A percentile compares a stretch with the other conserved stretches of the same genome.
Evolutionary conservation across 805 yeast genomes (phyloP).

Genomic region (Torulaspora indica): DNA sequence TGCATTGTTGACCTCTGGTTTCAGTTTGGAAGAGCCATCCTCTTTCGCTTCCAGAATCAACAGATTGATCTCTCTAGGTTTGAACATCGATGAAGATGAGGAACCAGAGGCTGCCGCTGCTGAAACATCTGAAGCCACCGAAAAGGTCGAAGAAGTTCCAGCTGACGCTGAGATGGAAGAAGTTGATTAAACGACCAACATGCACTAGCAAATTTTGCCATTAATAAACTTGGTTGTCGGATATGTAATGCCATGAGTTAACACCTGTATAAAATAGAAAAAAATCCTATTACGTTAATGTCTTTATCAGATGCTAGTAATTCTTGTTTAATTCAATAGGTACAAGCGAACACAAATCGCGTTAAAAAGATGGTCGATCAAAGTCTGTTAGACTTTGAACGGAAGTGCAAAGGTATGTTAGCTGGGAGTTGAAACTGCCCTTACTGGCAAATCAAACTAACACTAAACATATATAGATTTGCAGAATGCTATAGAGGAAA

Average conservation of each 20-base stretch:
- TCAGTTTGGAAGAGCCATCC: conserved; percentile 97
- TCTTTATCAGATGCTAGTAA: neutral
- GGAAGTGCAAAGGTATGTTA: conserved; percentile 3
- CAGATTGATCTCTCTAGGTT: conserved; percentile 96
- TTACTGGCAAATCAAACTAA: neutral
- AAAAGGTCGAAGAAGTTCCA: conserved; percentile 40
- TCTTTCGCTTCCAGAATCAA: conserved; percentile 96
- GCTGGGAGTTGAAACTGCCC: too few species aligned
- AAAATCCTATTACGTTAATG: conserved; percentile 3
- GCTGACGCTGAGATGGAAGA: conserved; percentile 98
- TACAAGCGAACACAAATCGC: neutral
- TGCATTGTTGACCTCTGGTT: conserved; percentile 97
- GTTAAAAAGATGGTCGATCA: neutral
- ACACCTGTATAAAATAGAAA: conserved; percentile 16
- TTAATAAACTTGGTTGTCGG: conserved; percentile 5
- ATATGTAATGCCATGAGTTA: conserved; percentile 12
- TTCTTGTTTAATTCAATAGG: too few species aligned
- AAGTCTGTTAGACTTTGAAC: neutral
- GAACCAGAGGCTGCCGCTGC: conserved; percentile 40
- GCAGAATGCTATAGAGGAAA: conserved; percentile 3
- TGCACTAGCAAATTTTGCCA: conserved; percentile 1
- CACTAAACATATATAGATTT: conserved; percentile 1
- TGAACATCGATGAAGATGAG: conserved; percentile 92
- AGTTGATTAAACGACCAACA: conserved; percentile 63
- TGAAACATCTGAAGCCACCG: conserved; percentile 1